A percentile compares a stretch with the other conserved stretches of the same genome.
These are phyloP conservation scores for Phytophthora ohioensis DNA, from an alignment of 352 stramenopile genomes.

Conservation along the genomic window DNA sequence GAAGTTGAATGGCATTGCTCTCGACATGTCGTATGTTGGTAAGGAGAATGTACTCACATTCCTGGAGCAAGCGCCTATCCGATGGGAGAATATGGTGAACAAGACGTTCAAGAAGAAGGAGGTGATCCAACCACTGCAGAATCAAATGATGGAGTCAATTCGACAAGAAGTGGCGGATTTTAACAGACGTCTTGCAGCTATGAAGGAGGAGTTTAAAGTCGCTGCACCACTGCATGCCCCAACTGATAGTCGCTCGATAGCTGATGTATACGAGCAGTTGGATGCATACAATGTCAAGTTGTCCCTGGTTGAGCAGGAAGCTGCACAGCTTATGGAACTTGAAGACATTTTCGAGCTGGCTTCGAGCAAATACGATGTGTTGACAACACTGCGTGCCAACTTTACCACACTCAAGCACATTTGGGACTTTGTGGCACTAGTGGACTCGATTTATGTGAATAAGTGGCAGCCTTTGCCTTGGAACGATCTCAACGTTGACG, in stretches of 20 bases:
- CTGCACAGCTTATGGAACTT: conserved; percentile 85
- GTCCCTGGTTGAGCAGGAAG: conserved; percentile 83
- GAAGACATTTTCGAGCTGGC: conserved; percentile 97
- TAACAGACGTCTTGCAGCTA: conserved; percentile 62
- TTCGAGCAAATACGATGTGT: conserved; percentile 81
- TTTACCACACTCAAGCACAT: conserved; percentile 92
- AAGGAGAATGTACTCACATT: conserved; percentile 88
- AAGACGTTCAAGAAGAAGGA: conserved; percentile 95
- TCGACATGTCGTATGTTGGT: conserved; percentile 90
- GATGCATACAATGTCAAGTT: conserved; percentile 89
- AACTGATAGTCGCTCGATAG: conserved; percentile 30
- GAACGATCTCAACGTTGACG: conserved; percentile 90
- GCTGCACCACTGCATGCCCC: conserved; percentile 65
- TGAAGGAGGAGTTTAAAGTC: conserved; percentile 74
- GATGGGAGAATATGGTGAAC: conserved; percentile 94
- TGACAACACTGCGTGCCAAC: conserved; percentile 83
- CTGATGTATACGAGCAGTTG: conserved; percentile 88
- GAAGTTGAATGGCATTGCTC: conserved; percentile 88
- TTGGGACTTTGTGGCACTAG: conserved; percentile 94
- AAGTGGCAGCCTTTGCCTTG: conserved; percentile 92
- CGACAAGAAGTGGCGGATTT: conserved; percentile 79
- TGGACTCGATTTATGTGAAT: conserved; percentile 73
- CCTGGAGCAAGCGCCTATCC: conserved; percentile 88
- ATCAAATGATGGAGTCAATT: conserved; percentile 88
- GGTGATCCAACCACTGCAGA: conserved; percentile 90